These are phyloP conservation scores for Phytomonas francai DNA, from an alignment of 208 protist genomes.

Conservation along the genomic window DNA sequence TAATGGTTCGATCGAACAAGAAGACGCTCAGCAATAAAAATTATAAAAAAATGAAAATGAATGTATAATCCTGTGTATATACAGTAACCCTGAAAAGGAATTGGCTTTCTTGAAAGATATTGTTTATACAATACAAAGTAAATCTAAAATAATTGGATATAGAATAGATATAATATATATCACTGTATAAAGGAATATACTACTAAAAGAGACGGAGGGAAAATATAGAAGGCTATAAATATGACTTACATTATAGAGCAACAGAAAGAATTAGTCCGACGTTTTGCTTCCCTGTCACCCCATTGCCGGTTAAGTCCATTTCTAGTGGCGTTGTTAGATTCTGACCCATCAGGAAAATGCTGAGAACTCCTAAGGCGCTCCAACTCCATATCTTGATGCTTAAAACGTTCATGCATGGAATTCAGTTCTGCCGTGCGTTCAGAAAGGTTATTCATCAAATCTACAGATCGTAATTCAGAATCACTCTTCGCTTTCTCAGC, in stretches of 20 bases:
- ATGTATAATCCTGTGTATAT: not conserved
- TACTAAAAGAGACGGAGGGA: slow-evolving; percentile 12
- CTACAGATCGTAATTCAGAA: not conserved
- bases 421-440: slow-evolving; percentile 1
- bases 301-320: not conserved
- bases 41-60: not conserved
- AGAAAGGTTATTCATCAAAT: not conserved
- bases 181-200: not conserved
- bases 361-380: not conserved
- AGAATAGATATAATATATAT: not conserved
- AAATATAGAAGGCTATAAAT: slow-evolving; percentile 1
- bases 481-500: not conserved
- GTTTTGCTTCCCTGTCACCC: not conserved
- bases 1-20: not conserved
- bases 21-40: not conserved
- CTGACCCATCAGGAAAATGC: not conserved
- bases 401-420: not conserved
- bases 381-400: not conserved
- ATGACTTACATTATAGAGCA: not conserved
- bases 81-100: not conserved
- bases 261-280: not conserved
- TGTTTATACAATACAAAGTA: slow-evolving; percentile 2
- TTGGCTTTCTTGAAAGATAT: not conserved
- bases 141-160: not conserved
- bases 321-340: not conserved